Percentiles rank a stretch among this genome's conserved stretches.
Conservation (phyloP, 2,329 filamentous ascomycete genomes). For the Paracoccidioides lutzii region DNA sequence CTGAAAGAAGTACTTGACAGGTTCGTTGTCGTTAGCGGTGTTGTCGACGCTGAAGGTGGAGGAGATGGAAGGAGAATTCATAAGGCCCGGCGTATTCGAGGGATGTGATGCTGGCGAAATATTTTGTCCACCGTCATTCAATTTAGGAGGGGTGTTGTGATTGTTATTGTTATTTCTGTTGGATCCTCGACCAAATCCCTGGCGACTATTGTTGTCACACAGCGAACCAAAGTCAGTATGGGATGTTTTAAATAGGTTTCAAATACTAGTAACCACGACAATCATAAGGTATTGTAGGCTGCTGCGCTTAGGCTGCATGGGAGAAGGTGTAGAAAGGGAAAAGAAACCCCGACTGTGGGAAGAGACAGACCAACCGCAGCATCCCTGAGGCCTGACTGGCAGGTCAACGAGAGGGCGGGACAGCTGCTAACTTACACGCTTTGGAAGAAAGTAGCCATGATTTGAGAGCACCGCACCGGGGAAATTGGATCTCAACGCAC, state of each 20-base stretch:
- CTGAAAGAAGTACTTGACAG: conserved; percentile 39
- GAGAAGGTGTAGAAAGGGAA: conserved; percentile 1
- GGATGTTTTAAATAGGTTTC: conserved; percentile 13
- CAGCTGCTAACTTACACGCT: conserved; percentile 32
- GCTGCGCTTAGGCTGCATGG: neutral
- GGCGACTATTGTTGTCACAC: conserved; percentile 24
- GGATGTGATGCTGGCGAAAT: conserved; percentile 20
- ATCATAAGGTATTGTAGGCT: neutral
- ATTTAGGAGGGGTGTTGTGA: conserved; percentile 29
- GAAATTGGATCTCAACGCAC: conserved; percentile 1
- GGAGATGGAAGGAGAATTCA: conserved; percentile 27
- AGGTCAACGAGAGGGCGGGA: conserved; percentile 12
- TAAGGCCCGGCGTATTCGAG: conserved; percentile 16
- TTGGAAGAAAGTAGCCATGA: conserved; percentile 38
- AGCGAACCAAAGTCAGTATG: conserved; percentile 15
- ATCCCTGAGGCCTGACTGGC: conserved; percentile 14
- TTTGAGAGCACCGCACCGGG: conserved; percentile 11
- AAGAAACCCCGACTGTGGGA: conserved; percentile 9
- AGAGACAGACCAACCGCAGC: conserved; percentile 10
- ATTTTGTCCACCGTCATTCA: conserved; percentile 23
- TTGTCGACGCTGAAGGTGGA: conserved; percentile 27
- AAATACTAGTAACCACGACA: conserved; percentile 4
- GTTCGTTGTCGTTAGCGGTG: conserved; percentile 26
- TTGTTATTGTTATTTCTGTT: conserved; percentile 29
- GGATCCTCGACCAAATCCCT: conserved; percentile 36